Base-by-base conservation (phyloP, 495 filamentous ascomycete species). In the Neurospora cerealis region DNA sequence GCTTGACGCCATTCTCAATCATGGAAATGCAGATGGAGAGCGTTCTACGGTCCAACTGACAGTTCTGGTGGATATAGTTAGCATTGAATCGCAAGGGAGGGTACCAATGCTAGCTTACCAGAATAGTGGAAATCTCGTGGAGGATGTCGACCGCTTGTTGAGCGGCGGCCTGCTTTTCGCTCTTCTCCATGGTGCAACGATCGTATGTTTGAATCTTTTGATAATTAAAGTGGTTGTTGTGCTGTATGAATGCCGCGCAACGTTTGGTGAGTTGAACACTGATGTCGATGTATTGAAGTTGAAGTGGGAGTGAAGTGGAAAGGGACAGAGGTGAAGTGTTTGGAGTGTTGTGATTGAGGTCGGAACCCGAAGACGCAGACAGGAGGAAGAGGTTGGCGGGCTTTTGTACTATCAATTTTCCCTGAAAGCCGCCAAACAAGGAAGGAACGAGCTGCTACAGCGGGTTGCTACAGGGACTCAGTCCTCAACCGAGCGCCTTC, bases 1-100 rank as follows among this genome's bases (percentile, higher is more conserved):
- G 96, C 82, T 96, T 97, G 11, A 98, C 93, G 7, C 96, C 96
- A 81, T 98, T 98, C 83, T 99, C 96, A 74, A 99, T 93, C 78
- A 99, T 88, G 60, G 93, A 97, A 72, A 98, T 95, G 79, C 96
- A 99, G 72, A 96, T 90, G 10, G 95, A 97, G 15, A 99, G 87
- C 10, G 94, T 93, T 44, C 92, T 91, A 24, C 96, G 89, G 81
- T 97, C 94, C 39, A 99, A 89, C 75, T 96, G 87, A 40, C 95
- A 97, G 80, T 98, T 97, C 96, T 98, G 75, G 21, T 74, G 21
- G 42, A 69, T 69, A 69, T 70, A 11, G 46, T 9, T 34, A 4
- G 34, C n/a, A 34, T 1, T 7, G 34, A 6, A 3, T 62, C 40
- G 37, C 24, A 41, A 69, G 32, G 24, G 71, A 28, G 70, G 44